Evolutionary conservation across 805 yeast species (phyloP).

Genomic region (Wickerhamiella kurtzmanii): DNA sequence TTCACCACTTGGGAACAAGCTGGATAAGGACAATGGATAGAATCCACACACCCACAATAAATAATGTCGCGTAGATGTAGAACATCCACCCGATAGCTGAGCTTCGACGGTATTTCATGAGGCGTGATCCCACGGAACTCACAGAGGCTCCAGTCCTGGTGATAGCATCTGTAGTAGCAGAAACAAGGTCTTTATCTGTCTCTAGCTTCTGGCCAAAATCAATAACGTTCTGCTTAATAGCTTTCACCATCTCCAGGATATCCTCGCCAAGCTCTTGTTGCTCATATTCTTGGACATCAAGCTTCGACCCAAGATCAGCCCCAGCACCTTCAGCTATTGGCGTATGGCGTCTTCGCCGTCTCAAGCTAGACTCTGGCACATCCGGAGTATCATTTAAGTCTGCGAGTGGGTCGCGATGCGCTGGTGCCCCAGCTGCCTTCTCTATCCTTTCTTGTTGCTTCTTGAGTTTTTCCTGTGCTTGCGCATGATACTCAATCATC

Average conservation of each 20-base stretch:
- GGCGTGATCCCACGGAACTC: constrained; percentile 25
- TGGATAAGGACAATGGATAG: constrained; percentile 27
- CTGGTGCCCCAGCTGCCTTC: too few relatives aligned
- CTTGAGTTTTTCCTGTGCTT: neutral
- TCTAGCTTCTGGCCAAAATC: constrained; percentile 30
- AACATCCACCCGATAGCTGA: constrained; percentile 31
- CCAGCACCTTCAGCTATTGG: neutral
- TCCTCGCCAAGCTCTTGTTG: constrained; percentile 40
- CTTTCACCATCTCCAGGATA: constrained; percentile 34
- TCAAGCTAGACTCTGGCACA: neutral
- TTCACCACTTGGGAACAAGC: constrained; percentile 27
- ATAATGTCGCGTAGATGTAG: constrained; percentile 26
- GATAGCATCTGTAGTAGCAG: constrained; percentile 25
- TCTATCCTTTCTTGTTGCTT: too few relatives aligned
- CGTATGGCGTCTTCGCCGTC: neutral
- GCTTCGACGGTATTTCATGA: constrained; percentile 24
- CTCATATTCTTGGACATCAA: constrained; percentile 20
- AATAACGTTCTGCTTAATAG: constrained; percentile 36
- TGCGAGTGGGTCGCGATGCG: too few relatives aligned
- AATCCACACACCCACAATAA: constrained; percentile 24
- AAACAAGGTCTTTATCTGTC: constrained; percentile 25
- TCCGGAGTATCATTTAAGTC: neutral
- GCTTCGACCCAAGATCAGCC: constrained; percentile 8
- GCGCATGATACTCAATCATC: constrained; percentile 4
- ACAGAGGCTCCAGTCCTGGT: constrained; percentile 25